These are phyloP conservation scores for Parastagonospora nodorum DNA, from an alignment of 2,329 filamentous ascomycete genomes.

Conservation along the genomic window DNA sequence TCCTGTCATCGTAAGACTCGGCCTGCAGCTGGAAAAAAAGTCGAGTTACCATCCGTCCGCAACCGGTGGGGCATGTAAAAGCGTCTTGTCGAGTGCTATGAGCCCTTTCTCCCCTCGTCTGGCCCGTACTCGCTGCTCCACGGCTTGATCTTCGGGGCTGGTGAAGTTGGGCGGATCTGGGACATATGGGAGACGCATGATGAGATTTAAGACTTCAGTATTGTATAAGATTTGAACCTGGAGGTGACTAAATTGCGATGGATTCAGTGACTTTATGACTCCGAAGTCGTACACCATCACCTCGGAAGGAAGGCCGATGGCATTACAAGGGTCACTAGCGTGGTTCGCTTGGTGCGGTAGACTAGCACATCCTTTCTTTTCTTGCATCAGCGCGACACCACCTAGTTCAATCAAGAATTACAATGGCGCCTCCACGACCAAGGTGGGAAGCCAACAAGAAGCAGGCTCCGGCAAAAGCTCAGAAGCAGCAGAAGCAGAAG, in stretches of 20 bases:
- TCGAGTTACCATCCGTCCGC: constrained; percentile 58
- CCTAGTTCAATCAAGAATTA: not conserved
- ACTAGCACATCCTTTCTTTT: constrained; percentile 7
- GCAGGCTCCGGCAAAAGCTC: constrained; percentile 6
- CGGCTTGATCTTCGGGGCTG: constrained; percentile 54
- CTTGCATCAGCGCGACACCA: not conserved
- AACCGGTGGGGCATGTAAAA: constrained; percentile 61
- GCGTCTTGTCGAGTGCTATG: constrained; percentile 58
- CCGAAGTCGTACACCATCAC: not conserved
- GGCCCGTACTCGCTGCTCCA: constrained; percentile 57
- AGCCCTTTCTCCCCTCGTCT: constrained; percentile 57
- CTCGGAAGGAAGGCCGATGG: not conserved
- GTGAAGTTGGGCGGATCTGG: constrained; percentile 55
- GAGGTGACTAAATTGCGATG: not conserved
- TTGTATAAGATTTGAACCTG: not conserved
- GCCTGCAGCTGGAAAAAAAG: not conserved
- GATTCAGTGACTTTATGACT: not conserved
- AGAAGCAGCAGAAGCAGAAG: constrained; percentile 4
- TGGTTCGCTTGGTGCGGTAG: not conserved
- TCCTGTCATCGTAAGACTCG: constrained; percentile 40
- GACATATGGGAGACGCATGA: constrained; percentile 62
- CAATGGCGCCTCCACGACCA: constrained; percentile 14
- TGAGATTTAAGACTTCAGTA: not conserved
- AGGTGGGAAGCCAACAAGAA: constrained; percentile 7
- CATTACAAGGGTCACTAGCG: not conserved